Conservation (phyloP, 2,329 filamentous ascomycete genomes). For the Aspergillus neoniger region DNA sequence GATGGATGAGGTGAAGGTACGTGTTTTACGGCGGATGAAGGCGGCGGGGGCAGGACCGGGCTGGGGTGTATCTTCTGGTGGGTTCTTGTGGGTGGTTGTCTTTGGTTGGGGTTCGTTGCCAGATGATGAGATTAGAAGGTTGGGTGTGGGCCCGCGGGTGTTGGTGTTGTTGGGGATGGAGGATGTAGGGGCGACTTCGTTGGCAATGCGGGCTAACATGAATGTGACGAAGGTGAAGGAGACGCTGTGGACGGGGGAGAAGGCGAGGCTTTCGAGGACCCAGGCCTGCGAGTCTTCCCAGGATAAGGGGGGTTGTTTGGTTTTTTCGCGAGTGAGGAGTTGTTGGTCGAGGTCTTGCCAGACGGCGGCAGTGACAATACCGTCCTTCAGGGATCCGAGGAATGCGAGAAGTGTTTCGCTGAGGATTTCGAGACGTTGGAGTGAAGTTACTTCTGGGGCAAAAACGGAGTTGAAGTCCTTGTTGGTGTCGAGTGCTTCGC, state of each 20-base stretch:
- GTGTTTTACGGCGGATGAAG: slow-evolving; percentile 33
- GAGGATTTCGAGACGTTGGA: slow-evolving; percentile 73
- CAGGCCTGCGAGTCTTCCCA: slow-evolving; percentile 60
- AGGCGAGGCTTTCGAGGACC: slow-evolving; percentile 73
- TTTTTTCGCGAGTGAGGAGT: slow-evolving; percentile 52
- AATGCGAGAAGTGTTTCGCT: slow-evolving; percentile 73
- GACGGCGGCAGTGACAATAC: slow-evolving; percentile 69
- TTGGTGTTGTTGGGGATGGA: slow-evolving; percentile 18
- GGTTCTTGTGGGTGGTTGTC: background rate
- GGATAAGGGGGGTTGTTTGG: slow-evolving; percentile 49
- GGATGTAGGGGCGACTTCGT: slow-evolving; percentile 53
- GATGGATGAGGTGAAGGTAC: slow-evolving; percentile 29
- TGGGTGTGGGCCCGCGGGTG: slow-evolving; percentile 6
- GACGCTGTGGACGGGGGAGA: slow-evolving; percentile 77
- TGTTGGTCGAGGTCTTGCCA: slow-evolving; percentile 70
- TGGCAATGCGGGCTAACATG: slow-evolving; percentile 65
- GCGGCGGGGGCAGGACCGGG: slow-evolving; percentile 26
- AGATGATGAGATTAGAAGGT: slow-evolving; percentile 4
- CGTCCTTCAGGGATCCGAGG: slow-evolving; percentile 72
- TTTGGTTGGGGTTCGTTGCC: slow-evolving; percentile 13
- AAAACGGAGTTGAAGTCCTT: slow-evolving; percentile 63
- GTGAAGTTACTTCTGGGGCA: slow-evolving; percentile 61
- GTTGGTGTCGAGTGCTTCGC: slow-evolving; percentile 74
- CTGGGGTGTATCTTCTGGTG: slow-evolving; percentile 3
- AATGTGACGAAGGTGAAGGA: slow-evolving; percentile 84